Percentiles rank a stretch among this genome's conserved stretches.
Conservation (phyloP, 345 rosid genomes). For the Noccaea caerulescens region DNA sequence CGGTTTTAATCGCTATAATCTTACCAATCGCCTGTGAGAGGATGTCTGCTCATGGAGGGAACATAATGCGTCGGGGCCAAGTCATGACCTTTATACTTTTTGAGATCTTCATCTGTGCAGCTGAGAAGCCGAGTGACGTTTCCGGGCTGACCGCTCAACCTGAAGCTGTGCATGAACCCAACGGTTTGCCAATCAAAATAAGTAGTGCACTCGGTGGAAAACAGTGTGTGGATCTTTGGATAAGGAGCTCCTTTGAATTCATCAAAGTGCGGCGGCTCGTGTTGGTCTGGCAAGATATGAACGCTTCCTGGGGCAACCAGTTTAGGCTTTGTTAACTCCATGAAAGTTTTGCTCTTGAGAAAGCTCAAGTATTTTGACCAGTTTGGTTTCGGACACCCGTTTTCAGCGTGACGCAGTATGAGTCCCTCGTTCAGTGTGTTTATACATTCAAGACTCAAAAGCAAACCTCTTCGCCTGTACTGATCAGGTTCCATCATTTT, state of each 20-base stretch:
- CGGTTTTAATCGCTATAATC: neutral
- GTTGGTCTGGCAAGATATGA: slow-evolving; percentile 49
- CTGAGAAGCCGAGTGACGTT: slow-evolving; percentile 94
- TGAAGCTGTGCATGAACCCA: slow-evolving; percentile 93
- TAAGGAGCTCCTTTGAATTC: slow-evolving; percentile 52
- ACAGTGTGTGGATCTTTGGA: slow-evolving; percentile 90
- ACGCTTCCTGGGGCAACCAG: slow-evolving; percentile 46
- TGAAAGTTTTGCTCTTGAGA: slow-evolving; percentile 90
- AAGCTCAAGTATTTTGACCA: slow-evolving; percentile 93
- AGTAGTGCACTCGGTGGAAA: slow-evolving; percentile 90
- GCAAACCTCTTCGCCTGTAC: slow-evolving; percentile 56
- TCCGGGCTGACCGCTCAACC: slow-evolving; percentile 91
- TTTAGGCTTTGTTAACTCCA: slow-evolving; percentile 78
- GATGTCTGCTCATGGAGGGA: slow-evolving; percentile 98
- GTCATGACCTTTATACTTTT: slow-evolving; percentile 80
- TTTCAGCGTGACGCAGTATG: slow-evolving; percentile 68
- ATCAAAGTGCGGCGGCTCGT: slow-evolving; percentile 43
- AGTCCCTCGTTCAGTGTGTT: slow-evolving; percentile 93
- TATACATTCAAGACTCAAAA: slow-evolving; percentile 81
- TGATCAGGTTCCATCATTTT: slow-evolving; percentile 68
- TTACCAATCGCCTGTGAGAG: slow-evolving; percentile 96
- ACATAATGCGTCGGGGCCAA: slow-evolving; percentile 97
- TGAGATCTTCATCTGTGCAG: slow-evolving; percentile 82
- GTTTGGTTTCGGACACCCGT: slow-evolving; percentile 82
- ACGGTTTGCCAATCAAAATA: slow-evolving; percentile 99